Base-by-base conservation (phyloP, 1,284 basidiomycete genomes). In the Fomes fomentarius region DNA sequence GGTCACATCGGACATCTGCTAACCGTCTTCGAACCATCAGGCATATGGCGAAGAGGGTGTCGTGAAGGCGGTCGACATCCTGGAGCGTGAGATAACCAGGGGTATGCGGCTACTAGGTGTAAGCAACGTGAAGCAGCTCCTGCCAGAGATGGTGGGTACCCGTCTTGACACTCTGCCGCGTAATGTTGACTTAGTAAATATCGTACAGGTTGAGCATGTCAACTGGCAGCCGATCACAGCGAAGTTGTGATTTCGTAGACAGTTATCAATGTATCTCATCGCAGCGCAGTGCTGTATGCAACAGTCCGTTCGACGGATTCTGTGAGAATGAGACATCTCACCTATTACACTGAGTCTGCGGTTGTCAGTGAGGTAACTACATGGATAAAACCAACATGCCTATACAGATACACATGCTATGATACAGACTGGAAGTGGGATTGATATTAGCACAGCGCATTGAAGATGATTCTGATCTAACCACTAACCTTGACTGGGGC, bases 31-130 rank as follows among this genome's bases (percentile, higher is more conserved):
- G 10, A 12, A 37, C 11, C 12, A 21, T 24, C 58, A 91, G 81
- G 92, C 92, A 4, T 96, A 93, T 54, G 94, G 93, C 1, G 83
- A 87, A 60, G 81, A 82, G 9, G 95, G 95, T 1, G 93, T 94
- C 12, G 77, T 85, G 34, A 90, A 90, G 66, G 79, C 89, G 26
- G 80, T 85, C 24, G 77, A 78, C 63, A 89, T 96, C 38, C 71
- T 96, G 60, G 77, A 88, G 62, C 85, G 89, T 45, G 94, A 97
- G 75, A 91, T 96, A 34, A 70, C 86, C 38, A 85, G 85, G 3
- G 85, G 83, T 0, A 93, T 97, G 91, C 76, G 84, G 51, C 76
- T 93, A 21, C 71, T 95, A 3, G 94, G 94, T 34, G 91, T 86
- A 15, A 80, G 78, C n/a, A 82, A 74, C 42, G 71, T 96, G 14